Conservation (phyloP, 2,329 filamentous ascomycete genomes). For the Calcarisporium arbuscula region DNA sequence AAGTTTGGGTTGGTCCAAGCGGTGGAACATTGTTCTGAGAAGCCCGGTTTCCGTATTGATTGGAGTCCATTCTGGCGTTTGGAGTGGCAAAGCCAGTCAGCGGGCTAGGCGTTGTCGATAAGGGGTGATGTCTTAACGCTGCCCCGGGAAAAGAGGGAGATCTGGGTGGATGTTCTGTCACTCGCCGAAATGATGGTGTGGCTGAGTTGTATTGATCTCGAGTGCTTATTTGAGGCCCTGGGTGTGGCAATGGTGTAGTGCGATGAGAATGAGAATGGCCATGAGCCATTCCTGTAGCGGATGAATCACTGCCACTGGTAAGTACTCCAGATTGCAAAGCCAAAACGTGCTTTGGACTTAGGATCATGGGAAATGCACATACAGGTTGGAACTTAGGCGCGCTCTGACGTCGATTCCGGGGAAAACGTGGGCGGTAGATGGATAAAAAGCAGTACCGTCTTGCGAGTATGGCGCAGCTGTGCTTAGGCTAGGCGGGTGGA, state of each 20-base stretch:
- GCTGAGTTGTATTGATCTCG: conserved; percentile 48
- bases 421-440: conserved; percentile 36
- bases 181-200: conserved; percentile 44
- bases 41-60: conserved; percentile 28
- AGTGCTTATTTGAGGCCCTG: conserved; percentile 39
- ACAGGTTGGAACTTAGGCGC: conserved; percentile 50
- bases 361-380: conserved; percentile 24
- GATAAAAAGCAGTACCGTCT: conserved; percentile 45
- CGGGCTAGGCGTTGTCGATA: conserved; percentile 47
- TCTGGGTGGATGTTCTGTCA: conserved; percentile 42
- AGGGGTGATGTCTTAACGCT: conserved; percentile 42
- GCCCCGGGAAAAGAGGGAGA: conserved; percentile 44
- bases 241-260: conserved; percentile 45
- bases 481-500: conserved; percentile 42
- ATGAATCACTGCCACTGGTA: conserved; percentile 35
- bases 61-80: conserved; percentile 43
- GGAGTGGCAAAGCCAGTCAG: conserved; percentile 37
- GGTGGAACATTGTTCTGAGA: conserved; percentile 42
- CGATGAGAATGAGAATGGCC: conserved; percentile 41
- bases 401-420: conserved; percentile 46
- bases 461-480: conserved; percentile 41
- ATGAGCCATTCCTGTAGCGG: conserved; percentile 53
- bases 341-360: conserved; percentile 1
- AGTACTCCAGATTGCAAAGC: conserved; percentile 1
- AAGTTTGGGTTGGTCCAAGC: conserved; percentile 40